Evolutionary conservation across 495 filamentous ascomycete species (phyloP).

Genomic region (Pyrenula massariospora): DNA sequence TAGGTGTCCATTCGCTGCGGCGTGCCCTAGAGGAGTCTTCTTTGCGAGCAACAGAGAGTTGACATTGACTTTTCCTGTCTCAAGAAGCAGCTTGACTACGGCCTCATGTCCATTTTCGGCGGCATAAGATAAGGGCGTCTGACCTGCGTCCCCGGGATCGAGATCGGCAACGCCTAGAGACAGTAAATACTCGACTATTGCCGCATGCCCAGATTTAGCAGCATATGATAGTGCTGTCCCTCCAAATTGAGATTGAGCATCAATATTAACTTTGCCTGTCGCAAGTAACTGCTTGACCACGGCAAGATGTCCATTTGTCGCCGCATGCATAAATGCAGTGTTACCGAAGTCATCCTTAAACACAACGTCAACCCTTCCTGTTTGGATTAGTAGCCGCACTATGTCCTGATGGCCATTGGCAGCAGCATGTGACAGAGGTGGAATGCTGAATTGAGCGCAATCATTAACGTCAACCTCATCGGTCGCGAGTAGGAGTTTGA

Average conservation of each 20-base stretch:
- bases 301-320: not conserved
- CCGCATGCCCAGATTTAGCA: not conserved
- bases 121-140: constrained; percentile 7
- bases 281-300: not conserved
- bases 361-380: constrained; percentile 24
- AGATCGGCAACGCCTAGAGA: not conserved
- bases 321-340: constrained; percentile 30
- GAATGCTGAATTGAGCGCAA: constrained; percentile 1
- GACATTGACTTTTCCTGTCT: constrained; percentile 1
- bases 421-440: constrained; percentile 14
- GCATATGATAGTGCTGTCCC: not conserved
- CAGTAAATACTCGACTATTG: not conserved
- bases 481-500: not conserved
- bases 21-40: not conserved
- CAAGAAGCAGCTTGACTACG: constrained; percentile 6
- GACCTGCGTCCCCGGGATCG: constrained; percentile 1
- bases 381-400: constrained; percentile 18
- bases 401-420: constrained; percentile 20
- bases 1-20: not conserved
- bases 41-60: constrained; percentile 1
- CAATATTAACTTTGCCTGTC: not conserved
- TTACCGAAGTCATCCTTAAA: constrained; percentile 25
- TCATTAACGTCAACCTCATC: not conserved
- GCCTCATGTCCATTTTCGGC: constrained; percentile 4
- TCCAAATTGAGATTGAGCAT: not conserved